Evolutionary conservation across 805 yeast genomes (phyloP), one percentile per base, ranked within the genome.

Genomic region (Sungouiella thailandica): DNA sequence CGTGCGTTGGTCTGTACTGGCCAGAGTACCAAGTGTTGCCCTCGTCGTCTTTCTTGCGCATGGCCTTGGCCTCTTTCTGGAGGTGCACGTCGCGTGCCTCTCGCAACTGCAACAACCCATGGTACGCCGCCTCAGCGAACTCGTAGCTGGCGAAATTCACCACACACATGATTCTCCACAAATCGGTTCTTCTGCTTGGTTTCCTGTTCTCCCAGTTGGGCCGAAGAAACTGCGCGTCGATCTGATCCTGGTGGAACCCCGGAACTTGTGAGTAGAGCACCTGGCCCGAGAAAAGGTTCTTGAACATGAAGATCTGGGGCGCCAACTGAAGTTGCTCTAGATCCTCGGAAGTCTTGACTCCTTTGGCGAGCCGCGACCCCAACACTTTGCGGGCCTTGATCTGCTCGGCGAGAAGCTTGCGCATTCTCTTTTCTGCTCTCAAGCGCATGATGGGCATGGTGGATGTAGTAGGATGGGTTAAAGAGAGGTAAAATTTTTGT

Each of bases 91-190:
- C 93, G 52, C 97, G 74, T 58, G 76, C 69, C 45, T 75, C 69
- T 54, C 94, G 77, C 52, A 89, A 72, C 49, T 82, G 76, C 4
- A 84, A 80, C 36, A 89, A 67, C 17, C 81, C 83, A 40, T 80
- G 75, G 60, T 80, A 87, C 6, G 93, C 82, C 27, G 79, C 76
- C 11, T 77, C 75, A 2, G 95, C 85, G 27, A 69, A 60, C 31
- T 78, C 80, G 52, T 80, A 77, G 32, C 58, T 58, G 25, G 68
- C 66, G 44, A 83, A 74, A 42, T 76, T 76, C 1, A 85, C 88
- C 27, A 88, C 93, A 28, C 93, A 85, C 85, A 90, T 76, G 34
- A 89, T 73, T 49, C 90, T 72, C 97, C 97, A 89, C 32, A 88
- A 68, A 58, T 89, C 97, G 48, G 80, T 72, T 62, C 97, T 78